Base-by-base conservation (phyloP, 1,284 basidiomycete species). In the Somion occarium region DNA sequence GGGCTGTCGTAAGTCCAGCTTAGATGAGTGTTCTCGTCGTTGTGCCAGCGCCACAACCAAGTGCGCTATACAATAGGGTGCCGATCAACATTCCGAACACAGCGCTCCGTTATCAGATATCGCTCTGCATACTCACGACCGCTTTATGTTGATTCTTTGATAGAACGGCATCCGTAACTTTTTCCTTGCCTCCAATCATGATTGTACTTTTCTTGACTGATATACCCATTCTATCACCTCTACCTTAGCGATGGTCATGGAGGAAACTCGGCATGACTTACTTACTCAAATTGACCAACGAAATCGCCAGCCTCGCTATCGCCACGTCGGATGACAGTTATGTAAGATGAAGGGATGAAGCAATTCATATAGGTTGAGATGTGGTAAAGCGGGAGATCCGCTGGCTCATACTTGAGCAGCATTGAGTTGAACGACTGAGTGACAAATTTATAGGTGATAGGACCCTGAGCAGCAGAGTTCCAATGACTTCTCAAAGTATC, bases 281-380 rank as follows among this genome's bases (percentile, higher is more conserved):
- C 51, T 51, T 67, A 73, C 72, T 73, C 71, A 55, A 73, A 73
- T 38, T 72, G 69, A 7, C 63, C 69, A 12, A 74, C 64, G 27
- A 59, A 53, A 20, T 67, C 62, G 1, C 69, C 70, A 26, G 59
- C 47, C 22, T 64, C 63, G 2, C 59, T 62, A 5, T 56, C 65
- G 5, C 67, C 67, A 25, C 65, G 63, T n/a, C 60, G 59, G 15
- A 75, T 48, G 7, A 66, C 64, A 4, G 73, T 74, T 38, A 72
- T 69, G 47, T 62, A 66, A 2, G 68, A 69, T 5, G 65, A 61
- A 0, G 72, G 72, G 30, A 69, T 67, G 57, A 74, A 70, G 50
- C 65, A 70, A 53, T 74, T 72, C 56, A 69, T 58, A 42, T 56
- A 55, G 7, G 72, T 67, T 1, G 68, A 61, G 13, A 74, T 67